These are phyloP conservation scores for Blastobotrys muscicola DNA, from an alignment of 805 yeast species.

Conservation along the genomic window DNA sequence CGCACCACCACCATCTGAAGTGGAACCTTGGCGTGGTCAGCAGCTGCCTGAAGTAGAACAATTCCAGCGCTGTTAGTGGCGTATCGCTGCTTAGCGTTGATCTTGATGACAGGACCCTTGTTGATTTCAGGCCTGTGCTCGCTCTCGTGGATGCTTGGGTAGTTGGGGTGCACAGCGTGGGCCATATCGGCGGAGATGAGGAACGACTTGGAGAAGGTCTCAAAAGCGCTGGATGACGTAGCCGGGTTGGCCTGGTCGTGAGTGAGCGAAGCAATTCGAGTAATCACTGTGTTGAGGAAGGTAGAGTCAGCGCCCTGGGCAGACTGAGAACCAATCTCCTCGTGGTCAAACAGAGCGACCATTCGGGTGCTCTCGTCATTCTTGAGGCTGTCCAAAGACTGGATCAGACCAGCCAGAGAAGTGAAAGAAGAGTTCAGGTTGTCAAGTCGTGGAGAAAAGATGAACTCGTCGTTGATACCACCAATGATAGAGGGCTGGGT, in stretches of 20 bases:
- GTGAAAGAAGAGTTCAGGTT: constrained; percentile 82
- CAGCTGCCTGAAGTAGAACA: constrained; percentile 64
- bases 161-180: constrained; percentile 95
- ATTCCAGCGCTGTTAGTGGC: constrained; percentile 90
- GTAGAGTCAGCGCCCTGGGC: constrained; percentile 97
- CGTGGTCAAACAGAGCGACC: constrained; percentile 87
- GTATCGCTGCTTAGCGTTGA: constrained; percentile 92
- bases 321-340: constrained; percentile 86
- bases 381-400: constrained; percentile 35
- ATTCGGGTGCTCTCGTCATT: constrained; percentile 54
- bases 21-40: constrained; percentile 61
- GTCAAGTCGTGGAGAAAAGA: constrained; percentile 86
- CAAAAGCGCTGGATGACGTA: constrained; percentile 16
- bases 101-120: constrained; percentile 83
- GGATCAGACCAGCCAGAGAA: constrained; percentile 61
- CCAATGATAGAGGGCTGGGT: constrained; percentile 77
- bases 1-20: constrained; percentile 87
- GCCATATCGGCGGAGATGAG: constrained; percentile 92
- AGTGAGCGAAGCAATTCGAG: constrained; percentile 48
- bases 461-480: constrained; percentile 82
- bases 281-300: constrained; percentile 69
- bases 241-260: constrained; percentile 30
- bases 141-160: constrained; percentile 62
- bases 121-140: constrained; percentile 75
- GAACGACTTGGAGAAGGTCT: constrained; percentile 51